Evolutionary conservation across 2,329 filamentous ascomycete species (phyloP).

Genomic region (Gnomoniopsis sp.): DNA sequence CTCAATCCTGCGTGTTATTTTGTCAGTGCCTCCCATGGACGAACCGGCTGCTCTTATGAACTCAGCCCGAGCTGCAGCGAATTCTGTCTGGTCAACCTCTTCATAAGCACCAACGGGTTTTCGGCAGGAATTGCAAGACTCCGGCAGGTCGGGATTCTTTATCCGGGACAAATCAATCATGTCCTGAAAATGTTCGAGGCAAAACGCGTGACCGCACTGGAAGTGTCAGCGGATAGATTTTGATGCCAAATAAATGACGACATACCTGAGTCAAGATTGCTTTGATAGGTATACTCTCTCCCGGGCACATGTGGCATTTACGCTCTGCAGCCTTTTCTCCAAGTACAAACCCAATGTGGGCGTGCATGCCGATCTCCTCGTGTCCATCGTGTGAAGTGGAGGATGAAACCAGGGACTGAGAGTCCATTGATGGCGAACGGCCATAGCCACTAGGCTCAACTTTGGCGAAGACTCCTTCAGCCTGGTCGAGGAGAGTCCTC

Average conservation of each 20-base stretch:
- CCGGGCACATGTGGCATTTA: background rate
- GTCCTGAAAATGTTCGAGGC: constrained; percentile 22
- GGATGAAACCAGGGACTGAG: background rate
- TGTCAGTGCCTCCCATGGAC: background rate
- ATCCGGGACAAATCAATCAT: background rate
- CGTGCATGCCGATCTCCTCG: background rate
- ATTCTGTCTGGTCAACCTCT: background rate
- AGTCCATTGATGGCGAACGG: background rate
- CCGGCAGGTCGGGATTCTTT: background rate
- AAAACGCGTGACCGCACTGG: constrained; percentile 34
- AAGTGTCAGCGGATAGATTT: background rate
- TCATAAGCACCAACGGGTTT: background rate
- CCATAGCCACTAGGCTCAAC: no score
- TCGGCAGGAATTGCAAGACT: background rate
- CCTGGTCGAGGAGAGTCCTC: no score
- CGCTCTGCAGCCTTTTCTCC: background rate
- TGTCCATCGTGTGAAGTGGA: background rate
- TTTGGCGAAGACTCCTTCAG: no score
- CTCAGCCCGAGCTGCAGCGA: background rate
- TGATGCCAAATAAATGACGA: background rate
- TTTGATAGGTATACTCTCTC: background rate
- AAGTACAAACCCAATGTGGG: background rate
- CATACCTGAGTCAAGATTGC: background rate
- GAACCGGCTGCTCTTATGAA: background rate
- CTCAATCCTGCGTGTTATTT: background rate